Evolutionary conservation across 2,329 filamentous ascomycete species (phyloP).

Genomic region (Phialophora verrucosa): DNA sequence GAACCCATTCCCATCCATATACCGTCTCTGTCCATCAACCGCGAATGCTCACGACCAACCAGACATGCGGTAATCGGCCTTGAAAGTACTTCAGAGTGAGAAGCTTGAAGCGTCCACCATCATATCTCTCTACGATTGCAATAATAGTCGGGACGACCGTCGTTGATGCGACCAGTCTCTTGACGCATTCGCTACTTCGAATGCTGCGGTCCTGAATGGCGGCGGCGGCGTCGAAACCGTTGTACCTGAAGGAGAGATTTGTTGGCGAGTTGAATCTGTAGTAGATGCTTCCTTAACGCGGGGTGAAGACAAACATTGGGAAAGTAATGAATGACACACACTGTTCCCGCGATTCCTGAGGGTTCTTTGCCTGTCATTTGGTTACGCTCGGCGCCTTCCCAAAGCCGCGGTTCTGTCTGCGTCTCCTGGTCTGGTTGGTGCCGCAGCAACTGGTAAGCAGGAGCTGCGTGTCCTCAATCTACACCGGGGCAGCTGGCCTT

Average conservation of each 20-base stretch:
- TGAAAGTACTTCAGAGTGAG: no score
- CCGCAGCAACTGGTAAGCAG: neutral
- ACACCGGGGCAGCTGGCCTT: neutral
- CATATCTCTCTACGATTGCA: neutral
- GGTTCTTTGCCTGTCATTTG: neutral
- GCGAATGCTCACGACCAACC: neutral
- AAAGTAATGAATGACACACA: neutral
- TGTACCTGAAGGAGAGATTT: neutral
- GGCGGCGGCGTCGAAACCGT: neutral
- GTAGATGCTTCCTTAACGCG: neutral
- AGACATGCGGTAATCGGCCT: neutral
- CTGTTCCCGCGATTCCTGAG: neutral
- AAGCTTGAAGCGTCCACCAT: neutral
- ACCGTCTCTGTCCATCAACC: neutral
- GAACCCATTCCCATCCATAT: neutral
- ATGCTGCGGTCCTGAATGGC: neutral
- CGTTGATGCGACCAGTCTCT: no score
- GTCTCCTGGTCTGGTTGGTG: neutral
- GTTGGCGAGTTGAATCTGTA: neutral
- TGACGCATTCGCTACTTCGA: neutral
- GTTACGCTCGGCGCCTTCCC: neutral
- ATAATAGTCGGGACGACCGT: no score
- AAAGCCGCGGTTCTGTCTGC: neutral
- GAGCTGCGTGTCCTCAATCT: neutral
- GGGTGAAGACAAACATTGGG: neutral